A percentile compares a stretch with the other conserved stretches of the same genome.
These are phyloP conservation scores for Scheffersomyces insectosa DNA, from an alignment of 1,139 yeast species.

Conservation along the genomic window DNA sequence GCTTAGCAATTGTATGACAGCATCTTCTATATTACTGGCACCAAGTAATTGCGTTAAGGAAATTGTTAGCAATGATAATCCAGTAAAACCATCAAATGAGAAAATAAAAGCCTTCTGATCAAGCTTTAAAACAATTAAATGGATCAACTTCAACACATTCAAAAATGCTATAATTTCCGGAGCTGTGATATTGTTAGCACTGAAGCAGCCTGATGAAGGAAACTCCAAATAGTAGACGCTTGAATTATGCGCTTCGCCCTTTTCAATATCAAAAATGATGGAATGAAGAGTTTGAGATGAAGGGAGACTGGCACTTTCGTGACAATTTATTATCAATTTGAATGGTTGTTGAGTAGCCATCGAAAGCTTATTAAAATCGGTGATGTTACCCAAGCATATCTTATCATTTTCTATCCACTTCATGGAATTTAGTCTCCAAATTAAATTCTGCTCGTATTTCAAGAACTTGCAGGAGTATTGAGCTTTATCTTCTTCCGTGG, in stretches of 20 bases:
- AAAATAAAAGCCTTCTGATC: constrained; percentile 32
- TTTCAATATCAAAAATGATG: constrained; percentile 12
- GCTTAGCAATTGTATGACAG: constrained; percentile 12
- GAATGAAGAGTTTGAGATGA: constrained; percentile 15
- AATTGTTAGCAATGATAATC: constrained; percentile 33
- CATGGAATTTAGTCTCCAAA: constrained; percentile 37
- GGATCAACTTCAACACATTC: constrained; percentile 33
- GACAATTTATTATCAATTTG: constrained; percentile 36
- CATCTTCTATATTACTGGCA: constrained; percentile 20
- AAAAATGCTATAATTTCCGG: constrained; percentile 30
- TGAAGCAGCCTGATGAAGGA: constrained; percentile 33
- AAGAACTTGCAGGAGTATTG: constrained; percentile 23
- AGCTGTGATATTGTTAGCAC: constrained; percentile 20
- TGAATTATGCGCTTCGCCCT: constrained; percentile 6
- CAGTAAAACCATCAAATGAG: constrained; percentile 45
- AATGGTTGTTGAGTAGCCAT: constrained; percentile 15
- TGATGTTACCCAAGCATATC: constrained; percentile 35
- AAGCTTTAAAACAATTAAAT: constrained; percentile 18
- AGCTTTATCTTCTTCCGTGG: background rate
- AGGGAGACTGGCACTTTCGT: constrained; percentile 36
- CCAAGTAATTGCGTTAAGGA: constrained; percentile 13
- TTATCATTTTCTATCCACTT: constrained; percentile 27
- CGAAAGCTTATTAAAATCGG: constrained; percentile 29
- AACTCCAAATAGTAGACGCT: constrained; percentile 32
- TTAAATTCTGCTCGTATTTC: constrained; percentile 37